phyloP scores from a whole-genome alignment of 169 alveolate species.

The Plasmodium gonderi region DNA sequence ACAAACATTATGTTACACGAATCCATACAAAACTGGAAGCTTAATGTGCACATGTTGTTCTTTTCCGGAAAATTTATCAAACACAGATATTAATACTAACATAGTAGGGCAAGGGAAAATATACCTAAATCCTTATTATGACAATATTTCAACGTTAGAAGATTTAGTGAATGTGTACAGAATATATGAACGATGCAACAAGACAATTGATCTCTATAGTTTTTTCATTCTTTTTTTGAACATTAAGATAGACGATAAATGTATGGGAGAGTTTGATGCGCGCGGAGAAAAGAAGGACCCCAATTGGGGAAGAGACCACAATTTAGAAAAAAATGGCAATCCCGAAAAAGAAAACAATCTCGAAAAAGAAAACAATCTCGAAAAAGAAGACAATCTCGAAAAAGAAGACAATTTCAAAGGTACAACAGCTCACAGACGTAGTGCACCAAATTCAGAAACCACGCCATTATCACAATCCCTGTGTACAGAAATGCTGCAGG shows the following conservation, averaged over 20 bases:
- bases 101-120: constrained; percentile 20
- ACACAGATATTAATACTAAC: constrained; percentile 5
- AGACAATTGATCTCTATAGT: constrained; percentile 38
- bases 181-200: constrained; percentile 39
- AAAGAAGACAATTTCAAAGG: no score
- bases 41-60: constrained; percentile 60
- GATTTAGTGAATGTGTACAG: constrained; percentile 45
- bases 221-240: constrained; percentile 27
- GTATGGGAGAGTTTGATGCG: background rate
- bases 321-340: background rate
- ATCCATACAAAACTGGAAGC: constrained; percentile 59
- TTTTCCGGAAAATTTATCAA: background rate
- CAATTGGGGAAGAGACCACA: background rate
- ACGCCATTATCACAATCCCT: background rate
- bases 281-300: background rate
- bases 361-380: no score
- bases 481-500: constrained; percentile 24
- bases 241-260: constrained; percentile 26
- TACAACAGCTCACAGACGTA: no score
- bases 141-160: constrained; percentile 33
- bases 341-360: background rate
- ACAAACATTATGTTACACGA: constrained; percentile 39
- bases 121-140: constrained; percentile 44
- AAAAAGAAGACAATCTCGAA: no score
- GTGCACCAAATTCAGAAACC: background rate